Evolutionary conservation across 192 early-diverging fungal species (phyloP).

Genomic region (Coemansia sp.): DNA sequence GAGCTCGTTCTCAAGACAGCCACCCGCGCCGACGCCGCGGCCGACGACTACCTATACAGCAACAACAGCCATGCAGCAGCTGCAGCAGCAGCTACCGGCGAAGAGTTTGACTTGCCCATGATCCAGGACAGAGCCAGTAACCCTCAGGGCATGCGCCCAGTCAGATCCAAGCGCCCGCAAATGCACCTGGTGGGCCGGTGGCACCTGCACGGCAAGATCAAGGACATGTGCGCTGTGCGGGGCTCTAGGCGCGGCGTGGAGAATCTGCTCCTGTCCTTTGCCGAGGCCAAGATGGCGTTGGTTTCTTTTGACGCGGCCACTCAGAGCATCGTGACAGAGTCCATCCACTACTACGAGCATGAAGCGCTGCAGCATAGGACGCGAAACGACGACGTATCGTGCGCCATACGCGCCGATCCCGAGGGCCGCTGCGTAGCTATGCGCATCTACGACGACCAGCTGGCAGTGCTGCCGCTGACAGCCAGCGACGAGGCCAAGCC

Average conservation of each 20-base stretch:
- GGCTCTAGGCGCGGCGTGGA: conserved; percentile 22
- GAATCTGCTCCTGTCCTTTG: conserved; percentile 42
- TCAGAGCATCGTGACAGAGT: conserved; percentile 82
- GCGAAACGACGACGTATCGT: conserved; percentile 25
- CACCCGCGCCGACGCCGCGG: conserved; percentile 12
- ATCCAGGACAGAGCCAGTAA: conserved; percentile 27
- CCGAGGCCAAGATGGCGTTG: conserved; percentile 78
- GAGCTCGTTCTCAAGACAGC: conserved; percentile 20
- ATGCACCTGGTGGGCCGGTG: conserved; percentile 41
- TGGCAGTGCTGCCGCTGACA: conserved; percentile 89
- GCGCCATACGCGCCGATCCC: conserved; percentile 69
- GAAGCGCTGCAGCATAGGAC: conserved; percentile 79
- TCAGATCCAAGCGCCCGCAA: conserved; percentile 45
- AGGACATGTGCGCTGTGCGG: conserved; percentile 34
- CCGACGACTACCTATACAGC: conserved; percentile 33
- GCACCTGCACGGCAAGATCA: conserved; percentile 44
- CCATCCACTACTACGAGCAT: conserved; percentile 95
- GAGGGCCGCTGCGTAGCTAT: conserved; percentile 84
- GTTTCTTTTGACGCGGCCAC: conserved; percentile 76
- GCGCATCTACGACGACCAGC: conserved; percentile 80
- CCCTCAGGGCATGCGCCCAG: too few species aligned
- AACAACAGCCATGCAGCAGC: too few species aligned
- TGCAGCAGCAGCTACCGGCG: too few species aligned
- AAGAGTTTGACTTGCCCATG: conserved; percentile 44
- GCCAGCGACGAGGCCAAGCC: conserved; percentile 38